A percentile compares a stretch with the other conserved stretches of the same genome.
phyloP scores from a whole-genome alignment of 2,329 filamentous ascomycete genomes.

The Colletotrichum trifolii region DNA sequence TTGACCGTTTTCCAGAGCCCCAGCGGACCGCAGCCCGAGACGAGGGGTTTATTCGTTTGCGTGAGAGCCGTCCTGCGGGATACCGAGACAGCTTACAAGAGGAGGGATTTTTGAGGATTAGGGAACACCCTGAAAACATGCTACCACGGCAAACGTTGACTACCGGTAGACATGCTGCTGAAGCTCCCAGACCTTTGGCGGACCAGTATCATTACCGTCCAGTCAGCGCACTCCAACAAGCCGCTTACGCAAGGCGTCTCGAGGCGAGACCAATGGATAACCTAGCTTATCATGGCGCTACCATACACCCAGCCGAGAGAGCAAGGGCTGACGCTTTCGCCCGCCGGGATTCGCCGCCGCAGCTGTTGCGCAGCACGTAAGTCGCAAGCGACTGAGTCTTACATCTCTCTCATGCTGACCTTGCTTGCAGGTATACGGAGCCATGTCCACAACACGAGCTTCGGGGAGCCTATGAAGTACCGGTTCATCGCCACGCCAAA shows the following conservation, averaged over 20 bases:
- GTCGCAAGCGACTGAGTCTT: neutral
- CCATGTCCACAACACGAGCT: slow-evolving; percentile 36
- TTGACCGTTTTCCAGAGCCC: slow-evolving; percentile 3
- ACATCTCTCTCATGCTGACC: neutral
- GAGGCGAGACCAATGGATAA: slow-evolving; percentile 8
- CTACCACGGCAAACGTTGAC: neutral
- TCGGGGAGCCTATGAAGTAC: slow-evolving; percentile 30
- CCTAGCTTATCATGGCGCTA: neutral
- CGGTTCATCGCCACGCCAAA: slow-evolving; percentile 22
- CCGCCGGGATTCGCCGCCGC: slow-evolving; percentile 11
- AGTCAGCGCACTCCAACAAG: slow-evolving; percentile 6
- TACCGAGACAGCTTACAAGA: slow-evolving; percentile 20
- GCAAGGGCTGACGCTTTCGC: neutral
- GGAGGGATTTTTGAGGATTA: slow-evolving; percentile 31
- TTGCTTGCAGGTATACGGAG: neutral
- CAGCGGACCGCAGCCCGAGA: slow-evolving; percentile 8
- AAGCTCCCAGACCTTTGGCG: neutral
- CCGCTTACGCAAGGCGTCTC: slow-evolving; percentile 25
- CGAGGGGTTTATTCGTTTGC: slow-evolving; percentile 32
- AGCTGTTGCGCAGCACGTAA: slow-evolving; percentile 18
- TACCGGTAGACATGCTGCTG: neutral
- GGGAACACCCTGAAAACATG: slow-evolving; percentile 15
- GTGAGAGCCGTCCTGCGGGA: slow-evolving; percentile 15
- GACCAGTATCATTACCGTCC: slow-evolving; percentile 3
- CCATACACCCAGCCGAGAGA: neutral